phyloP scores from a whole-genome alignment of 495 filamentous ascomycete genomes.

The Aspergillus sparsus region DNA sequence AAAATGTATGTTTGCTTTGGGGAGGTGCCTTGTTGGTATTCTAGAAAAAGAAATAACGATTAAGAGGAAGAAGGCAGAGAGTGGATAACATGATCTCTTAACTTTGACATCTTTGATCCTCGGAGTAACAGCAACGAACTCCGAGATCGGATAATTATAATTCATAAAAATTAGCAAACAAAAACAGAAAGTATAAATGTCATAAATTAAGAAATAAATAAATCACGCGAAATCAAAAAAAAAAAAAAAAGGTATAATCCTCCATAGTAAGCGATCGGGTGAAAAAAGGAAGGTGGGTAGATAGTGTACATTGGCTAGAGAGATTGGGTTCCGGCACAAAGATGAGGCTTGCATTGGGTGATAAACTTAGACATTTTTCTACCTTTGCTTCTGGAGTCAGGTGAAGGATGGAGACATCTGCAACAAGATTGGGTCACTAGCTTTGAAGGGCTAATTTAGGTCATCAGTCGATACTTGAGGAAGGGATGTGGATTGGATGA shows the following conservation, averaged over 20 bases:
- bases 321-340: conserved; percentile 21
- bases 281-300: conserved; percentile 2
- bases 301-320: conserved; percentile 11
- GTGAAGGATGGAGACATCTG: not conserved
- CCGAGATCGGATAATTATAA: not conserved
- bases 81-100: not conserved
- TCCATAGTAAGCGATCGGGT: not conserved
- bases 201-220: not conserved
- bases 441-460: not conserved
- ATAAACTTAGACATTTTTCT: conserved; percentile 9
- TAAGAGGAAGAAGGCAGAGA: not conserved
- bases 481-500: conserved; percentile 4
- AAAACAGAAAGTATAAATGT: not conserved
- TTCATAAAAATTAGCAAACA: too few species aligned
- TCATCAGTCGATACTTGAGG: conserved; percentile 1
- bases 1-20: not conserved
- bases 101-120: not conserved
- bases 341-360: conserved; percentile 23
- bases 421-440: conserved; percentile 9
- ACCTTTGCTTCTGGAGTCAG: not conserved
- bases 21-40: not conserved
- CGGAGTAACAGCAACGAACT: not conserved
- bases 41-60: too few species aligned
- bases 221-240: not conserved
- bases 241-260: conserved; percentile 4